These are phyloP conservation scores for Agrocybe chaxingu DNA, from an alignment of 768 basidiomycete genomes.

Conservation along the genomic window DNA sequence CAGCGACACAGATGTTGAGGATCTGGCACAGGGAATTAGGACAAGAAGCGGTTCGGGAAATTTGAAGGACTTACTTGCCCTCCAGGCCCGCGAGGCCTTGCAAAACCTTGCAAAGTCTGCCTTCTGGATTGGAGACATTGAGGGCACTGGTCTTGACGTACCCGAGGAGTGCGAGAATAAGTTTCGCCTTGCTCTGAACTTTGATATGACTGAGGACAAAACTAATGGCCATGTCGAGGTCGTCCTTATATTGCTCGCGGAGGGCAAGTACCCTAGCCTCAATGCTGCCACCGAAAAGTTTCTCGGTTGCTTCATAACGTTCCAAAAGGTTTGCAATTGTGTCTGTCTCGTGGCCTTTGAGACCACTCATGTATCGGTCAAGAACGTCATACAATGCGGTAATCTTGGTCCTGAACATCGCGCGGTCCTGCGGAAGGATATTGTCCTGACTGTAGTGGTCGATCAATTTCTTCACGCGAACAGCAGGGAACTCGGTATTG, in stretches of 20 bases:
- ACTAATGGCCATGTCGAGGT: constrained; percentile 82
- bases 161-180: constrained; percentile 84
- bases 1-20: constrained; percentile 86
- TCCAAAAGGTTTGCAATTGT: constrained; percentile 75
- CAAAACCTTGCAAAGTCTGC: constrained; percentile 70
- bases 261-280: constrained; percentile 89
- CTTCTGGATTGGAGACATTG: constrained; percentile 73
- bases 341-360: constrained; percentile 83
- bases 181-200: constrained; percentile 87
- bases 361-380: constrained; percentile 75
- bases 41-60: not conserved
- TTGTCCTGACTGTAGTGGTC: constrained; percentile 83
- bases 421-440: constrained; percentile 74
- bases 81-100: constrained; percentile 84
- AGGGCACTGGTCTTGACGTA: constrained; percentile 81
- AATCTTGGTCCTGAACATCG: constrained; percentile 76
- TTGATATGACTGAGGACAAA: constrained; percentile 95
- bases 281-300: constrained; percentile 90
- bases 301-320: constrained; percentile 84
- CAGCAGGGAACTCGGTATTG: constrained; percentile 85
- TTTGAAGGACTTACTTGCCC: constrained; percentile 59
- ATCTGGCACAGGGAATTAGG: constrained; percentile 38
- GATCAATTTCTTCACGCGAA: constrained; percentile 80
- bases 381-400: constrained; percentile 68
- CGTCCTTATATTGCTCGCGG: constrained; percentile 89